Conservation (phyloP, 345 rosid species). For the Raphanus sativus region DNA sequence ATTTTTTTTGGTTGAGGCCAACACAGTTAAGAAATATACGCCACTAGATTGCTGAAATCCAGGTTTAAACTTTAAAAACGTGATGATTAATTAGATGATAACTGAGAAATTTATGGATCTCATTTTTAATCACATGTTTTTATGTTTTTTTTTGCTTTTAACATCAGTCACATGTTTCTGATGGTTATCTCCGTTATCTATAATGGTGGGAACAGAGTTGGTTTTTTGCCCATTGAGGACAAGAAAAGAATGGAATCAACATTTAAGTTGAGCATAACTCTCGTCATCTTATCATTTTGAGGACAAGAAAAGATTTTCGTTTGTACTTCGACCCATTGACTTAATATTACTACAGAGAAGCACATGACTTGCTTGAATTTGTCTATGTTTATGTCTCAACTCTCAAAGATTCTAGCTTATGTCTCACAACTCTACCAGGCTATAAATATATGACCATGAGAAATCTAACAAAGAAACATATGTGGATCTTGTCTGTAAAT, state of each 20-base stretch:
- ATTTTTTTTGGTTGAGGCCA: background rate
- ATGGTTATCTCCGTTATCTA: conserved; percentile 14
- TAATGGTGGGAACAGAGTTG: background rate
- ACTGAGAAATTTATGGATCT: conserved; percentile 28
- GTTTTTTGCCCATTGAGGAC: conserved; percentile 17
- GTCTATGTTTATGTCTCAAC: background rate
- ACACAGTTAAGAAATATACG: conserved; percentile 20
- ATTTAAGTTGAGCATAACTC: background rate
- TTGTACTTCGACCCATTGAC: background rate
- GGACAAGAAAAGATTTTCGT: background rate
- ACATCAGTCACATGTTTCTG: background rate
- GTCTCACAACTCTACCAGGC: background rate
- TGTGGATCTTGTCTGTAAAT: background rate
- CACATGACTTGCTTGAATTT: background rate
- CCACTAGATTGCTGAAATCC: conserved; percentile 35
- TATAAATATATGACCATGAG: background rate
- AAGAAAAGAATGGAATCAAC: background rate
- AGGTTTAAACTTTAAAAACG: background rate
- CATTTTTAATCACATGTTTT: background rate
- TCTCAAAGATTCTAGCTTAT: background rate
- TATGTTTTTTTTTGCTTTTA: background rate
- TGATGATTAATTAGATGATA: conserved; percentile 6
- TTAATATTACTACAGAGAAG: background rate
- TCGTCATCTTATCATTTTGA: background rate
- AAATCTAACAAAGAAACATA: background rate